Conservation (phyloP, 2,329 filamentous ascomycete genomes). For the Xylariomycetidae sp. region DNA sequence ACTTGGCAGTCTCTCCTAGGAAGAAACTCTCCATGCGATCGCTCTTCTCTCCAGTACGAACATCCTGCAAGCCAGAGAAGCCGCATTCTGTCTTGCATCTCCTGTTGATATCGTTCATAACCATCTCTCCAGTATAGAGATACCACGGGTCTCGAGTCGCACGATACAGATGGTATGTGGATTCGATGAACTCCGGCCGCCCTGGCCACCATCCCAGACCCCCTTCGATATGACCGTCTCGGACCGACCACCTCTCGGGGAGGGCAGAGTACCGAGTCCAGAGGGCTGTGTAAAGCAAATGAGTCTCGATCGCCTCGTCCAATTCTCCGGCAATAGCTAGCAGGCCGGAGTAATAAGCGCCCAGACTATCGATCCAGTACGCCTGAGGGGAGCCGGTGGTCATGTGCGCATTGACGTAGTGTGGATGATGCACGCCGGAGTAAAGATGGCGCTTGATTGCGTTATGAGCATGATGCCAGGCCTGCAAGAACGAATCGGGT, state of each 20-base stretch:
- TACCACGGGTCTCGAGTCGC: constrained; percentile 96
- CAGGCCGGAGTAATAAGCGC: constrained; percentile 90
- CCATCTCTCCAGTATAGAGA: constrained; percentile 93
- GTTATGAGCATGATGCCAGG: constrained; percentile 81
- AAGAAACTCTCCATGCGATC: constrained; percentile 99
- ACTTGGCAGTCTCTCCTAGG: constrained; percentile 92
- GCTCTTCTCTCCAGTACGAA: constrained; percentile 75
- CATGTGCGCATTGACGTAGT: constrained; percentile 88
- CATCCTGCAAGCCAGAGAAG: constrained; percentile 85
- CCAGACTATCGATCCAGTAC: constrained; percentile 94
- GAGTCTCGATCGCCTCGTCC: constrained; percentile 85
- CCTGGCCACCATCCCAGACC: constrained; percentile 94
- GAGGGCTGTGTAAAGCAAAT: constrained; percentile 84
- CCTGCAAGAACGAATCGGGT: constrained; percentile 71
- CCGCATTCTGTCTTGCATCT: constrained; percentile 89
- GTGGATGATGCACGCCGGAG: constrained; percentile 77
- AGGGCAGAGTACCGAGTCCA: constrained; percentile 95
- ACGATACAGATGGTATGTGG: constrained; percentile 91
- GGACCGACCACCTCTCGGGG: constrained; percentile 89
- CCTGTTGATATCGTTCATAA: constrained; percentile 78
- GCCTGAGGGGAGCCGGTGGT: constrained; percentile 82
- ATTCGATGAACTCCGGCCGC: constrained; percentile 94
- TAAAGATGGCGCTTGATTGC: constrained; percentile 92
- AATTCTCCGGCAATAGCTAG: constrained; percentile 82
- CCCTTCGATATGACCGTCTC: constrained; percentile 76